Base-by-base conservation (phyloP, 176 grass and related monocot species). In the Lolium rigidum region DNA sequence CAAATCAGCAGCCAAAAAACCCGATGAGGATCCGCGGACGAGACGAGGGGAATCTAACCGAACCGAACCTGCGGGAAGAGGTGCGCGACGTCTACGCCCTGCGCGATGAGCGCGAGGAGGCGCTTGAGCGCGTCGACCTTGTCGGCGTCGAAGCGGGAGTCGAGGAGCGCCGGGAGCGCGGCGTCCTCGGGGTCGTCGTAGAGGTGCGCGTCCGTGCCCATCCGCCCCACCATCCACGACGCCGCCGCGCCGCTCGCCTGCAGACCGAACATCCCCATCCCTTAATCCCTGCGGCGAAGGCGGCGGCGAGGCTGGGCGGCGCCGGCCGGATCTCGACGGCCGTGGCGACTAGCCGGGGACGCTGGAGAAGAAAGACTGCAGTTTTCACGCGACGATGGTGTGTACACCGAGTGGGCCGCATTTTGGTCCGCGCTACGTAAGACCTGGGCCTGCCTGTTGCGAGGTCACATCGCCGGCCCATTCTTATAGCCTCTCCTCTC, bases 151-250 rank as follows among this genome's bases (percentile, higher is more conserved):
- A 90, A 94, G 74, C 96, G 96, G 84, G 93, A 95, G 26, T 98
- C 96, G 61, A 98, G 91, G 9, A 98, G 93, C 1, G 88, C 79
- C 48, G 82, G 88, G 77, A 98, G 95, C 81, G 72, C 89, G 81
- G 91, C 96, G 74, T 98, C 96, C 60, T 98, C 88, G 10, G 96
- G 96, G 31, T 98, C 96, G 66, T 98, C 96, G 84, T 98, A 95
- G n/a, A 98, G 90, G 86, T 98, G 96, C 1, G 96, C 93, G 22
- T 98, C 96, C 14, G 93, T 98, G 70, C 96, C 96, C 86, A 98
- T 95, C 62, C 96, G 86, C 49, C 94, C 85, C 74, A 98, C 88
- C 24, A 92, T 74, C 62, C 91, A 98, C 21, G 96, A 95, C 14
- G 96, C 93, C 24, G 96, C 92, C 4, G 90, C 91, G 51, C 88